phyloP scores from a whole-genome alignment of 2,329 filamentous ascomycete genomes.

The Colletotrichum melonis region DNA sequence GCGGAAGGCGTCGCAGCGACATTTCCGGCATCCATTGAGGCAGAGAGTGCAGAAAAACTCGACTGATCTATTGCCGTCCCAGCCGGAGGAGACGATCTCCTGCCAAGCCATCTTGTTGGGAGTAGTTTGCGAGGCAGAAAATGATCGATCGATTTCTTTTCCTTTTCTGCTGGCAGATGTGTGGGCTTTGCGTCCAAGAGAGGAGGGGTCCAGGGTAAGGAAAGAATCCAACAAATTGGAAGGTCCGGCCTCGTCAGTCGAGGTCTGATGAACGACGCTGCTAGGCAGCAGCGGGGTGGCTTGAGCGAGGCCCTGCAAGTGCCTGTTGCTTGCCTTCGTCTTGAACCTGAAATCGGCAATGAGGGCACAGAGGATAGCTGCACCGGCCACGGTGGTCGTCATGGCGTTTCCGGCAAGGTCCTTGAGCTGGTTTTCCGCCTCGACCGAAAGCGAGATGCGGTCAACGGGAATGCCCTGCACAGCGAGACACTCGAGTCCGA shows the following conservation, averaged over 20 bases:
- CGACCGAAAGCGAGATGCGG: constrained; percentile 71
- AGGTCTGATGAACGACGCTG: background rate
- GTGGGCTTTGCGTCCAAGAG: background rate
- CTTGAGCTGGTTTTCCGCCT: constrained; percentile 71
- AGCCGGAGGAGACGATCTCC: background rate
- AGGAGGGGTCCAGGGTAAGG: background rate
- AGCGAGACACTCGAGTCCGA: constrained; percentile 70
- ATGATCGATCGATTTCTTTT: background rate
- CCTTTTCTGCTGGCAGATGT: background rate
- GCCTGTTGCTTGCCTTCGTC: background rate
- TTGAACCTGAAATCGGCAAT: constrained; percentile 45
- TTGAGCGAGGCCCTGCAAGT: background rate
- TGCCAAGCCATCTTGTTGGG: background rate
- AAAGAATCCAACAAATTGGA: background rate
- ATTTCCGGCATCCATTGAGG: constrained; percentile 44
- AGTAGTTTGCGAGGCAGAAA: background rate
- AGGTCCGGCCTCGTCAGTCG: background rate
- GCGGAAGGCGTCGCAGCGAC: constrained; percentile 47
- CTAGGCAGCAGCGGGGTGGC: background rate
- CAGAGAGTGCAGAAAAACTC: constrained; percentile 31
- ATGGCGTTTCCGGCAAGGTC: constrained; percentile 85
- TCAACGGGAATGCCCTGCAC: constrained; percentile 77
- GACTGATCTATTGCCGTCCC: background rate
- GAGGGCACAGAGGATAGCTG: constrained; percentile 69
- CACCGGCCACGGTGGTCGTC: constrained; percentile 78